phyloP scores from a whole-genome alignment of 768 basidiomycete species.

The Hypsizygus marmoreus region DNA sequence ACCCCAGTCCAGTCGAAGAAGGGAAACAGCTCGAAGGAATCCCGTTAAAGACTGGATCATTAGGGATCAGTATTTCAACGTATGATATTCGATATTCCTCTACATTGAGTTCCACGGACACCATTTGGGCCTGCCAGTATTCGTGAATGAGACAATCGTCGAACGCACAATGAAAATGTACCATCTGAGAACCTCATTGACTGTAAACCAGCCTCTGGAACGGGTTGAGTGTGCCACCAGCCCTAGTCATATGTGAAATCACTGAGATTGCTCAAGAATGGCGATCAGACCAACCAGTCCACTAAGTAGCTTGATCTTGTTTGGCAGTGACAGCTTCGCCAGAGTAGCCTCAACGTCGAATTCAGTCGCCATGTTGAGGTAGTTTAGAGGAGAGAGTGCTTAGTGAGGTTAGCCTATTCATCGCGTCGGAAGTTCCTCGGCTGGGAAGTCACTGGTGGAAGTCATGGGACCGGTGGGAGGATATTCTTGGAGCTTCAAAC shows the following conservation, averaged over 20 bases:
- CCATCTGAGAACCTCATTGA: constrained; percentile 51
- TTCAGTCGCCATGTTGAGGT: constrained; percentile 23
- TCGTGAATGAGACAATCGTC: not conserved
- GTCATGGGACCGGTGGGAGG: not conserved
- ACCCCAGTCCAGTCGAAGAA: constrained; percentile 54
- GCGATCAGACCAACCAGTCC: constrained; percentile 32
- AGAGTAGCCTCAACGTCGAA: constrained; percentile 40
- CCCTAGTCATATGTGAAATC: constrained; percentile 28
- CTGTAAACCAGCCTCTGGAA: constrained; percentile 41
- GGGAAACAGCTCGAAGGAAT: constrained; percentile 60
- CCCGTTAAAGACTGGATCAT: constrained; percentile 50
- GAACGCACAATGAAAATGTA: constrained; percentile 14
- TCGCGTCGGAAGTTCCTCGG: too few relatives aligned
- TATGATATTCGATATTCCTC: constrained; percentile 33
- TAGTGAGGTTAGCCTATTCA: constrained; percentile 7
- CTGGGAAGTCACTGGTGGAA: too few relatives aligned
- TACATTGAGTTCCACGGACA: constrained; percentile 48
- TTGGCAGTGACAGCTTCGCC: constrained; percentile 34
- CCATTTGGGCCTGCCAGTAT: constrained; percentile 48
- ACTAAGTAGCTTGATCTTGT: constrained; percentile 48
- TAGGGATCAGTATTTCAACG: constrained; percentile 33
- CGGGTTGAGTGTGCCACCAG: constrained; percentile 48
- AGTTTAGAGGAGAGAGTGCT: not conserved
- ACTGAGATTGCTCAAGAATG: not conserved
- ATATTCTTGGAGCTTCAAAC: not conserved